Base-by-base conservation (phyloP, 192 early-diverging fungal genomes). In the Umbelopsis sp. region DNA sequence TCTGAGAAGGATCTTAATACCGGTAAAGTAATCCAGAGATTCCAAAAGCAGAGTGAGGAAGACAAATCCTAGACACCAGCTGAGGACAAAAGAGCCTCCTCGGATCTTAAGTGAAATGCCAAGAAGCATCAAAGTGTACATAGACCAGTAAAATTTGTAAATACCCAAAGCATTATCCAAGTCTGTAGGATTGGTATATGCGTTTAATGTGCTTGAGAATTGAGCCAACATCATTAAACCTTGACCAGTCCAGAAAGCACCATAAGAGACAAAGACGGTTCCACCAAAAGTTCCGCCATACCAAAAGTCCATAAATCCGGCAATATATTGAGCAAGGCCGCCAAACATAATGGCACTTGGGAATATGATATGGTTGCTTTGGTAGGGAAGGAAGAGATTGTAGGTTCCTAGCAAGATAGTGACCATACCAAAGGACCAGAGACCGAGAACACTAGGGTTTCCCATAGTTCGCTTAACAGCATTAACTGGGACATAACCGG, bases 241-340 rank as follows among this genome's bases (percentile, higher is more conserved):
- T 25, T 52, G 18, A 18, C 77, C 77, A 2, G 53, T 25, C 77
- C 77, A 78, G 64, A 74, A 78, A 16, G 68, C 48, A 51, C 77
- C 77, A 64, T 67, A 78, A 20, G 77, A 71, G 1, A 73, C 68
- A 64, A 72, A 69, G 13, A 73, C 20, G 20, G 69, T 74, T 49
- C 64, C 77, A 25, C 41, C 46, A 44, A 70, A 78, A 1, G 68
- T 78, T 33, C 70, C 49, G 9, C 68, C 72, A 16, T 27, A 65
- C 18, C 69, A 67, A 27, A 78, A 65, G 58, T 55, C 47, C 45
- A 72, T 37, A 20, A 76, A 55, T 15, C 72, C 75, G 46, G 71
- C 49, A 53, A 77, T 49, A 49, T 65, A 68, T 69, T 77, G 75
- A 45, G 67, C 75, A 5, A 77, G 55, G 65, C 75, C 75, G 44